A percentile compares a stretch with the other conserved stretches of the same genome.
Conservation (phyloP, 2,329 filamentous ascomycete genomes). For the Pseudogymnoascus sp. region DNA sequence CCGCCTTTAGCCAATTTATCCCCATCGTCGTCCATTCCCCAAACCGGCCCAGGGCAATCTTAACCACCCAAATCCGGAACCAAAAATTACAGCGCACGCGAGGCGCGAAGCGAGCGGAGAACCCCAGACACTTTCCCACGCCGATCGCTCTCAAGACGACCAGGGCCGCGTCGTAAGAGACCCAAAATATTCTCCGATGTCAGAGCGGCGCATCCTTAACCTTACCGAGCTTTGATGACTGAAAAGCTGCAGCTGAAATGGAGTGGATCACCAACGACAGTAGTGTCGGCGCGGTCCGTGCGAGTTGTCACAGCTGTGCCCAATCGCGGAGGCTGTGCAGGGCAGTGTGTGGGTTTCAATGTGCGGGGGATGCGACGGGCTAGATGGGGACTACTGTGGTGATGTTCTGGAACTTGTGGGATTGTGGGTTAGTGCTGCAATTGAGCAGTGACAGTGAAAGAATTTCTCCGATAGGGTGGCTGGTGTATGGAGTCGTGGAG, state of each 20-base stretch:
- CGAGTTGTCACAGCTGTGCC: not conserved
- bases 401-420: not conserved
- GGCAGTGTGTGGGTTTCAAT: not conserved
- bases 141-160: not conserved
- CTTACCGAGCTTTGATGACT: not conserved
- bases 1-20: not conserved
- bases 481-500: not conserved
- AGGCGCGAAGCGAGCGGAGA: not conserved
- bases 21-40: not conserved
- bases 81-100: not conserved
- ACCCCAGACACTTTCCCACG: not conserved
- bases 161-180: not conserved
- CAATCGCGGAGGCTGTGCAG: not conserved
- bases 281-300: not conserved
- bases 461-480: constrained; percentile 2
- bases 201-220: not conserved
- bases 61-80: not conserved
- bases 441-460: not conserved
- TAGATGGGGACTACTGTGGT: not conserved
- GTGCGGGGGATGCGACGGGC: not conserved
- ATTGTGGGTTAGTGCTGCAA: not conserved
- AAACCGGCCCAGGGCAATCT: not conserved
- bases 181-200: not conserved
- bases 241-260: not conserved
- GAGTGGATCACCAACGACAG: not conserved